A percentile compares a stretch with the other conserved stretches of the same genome.
Conservation (phyloP, 257 asterid species). For the Forsythia suspensa region DNA sequence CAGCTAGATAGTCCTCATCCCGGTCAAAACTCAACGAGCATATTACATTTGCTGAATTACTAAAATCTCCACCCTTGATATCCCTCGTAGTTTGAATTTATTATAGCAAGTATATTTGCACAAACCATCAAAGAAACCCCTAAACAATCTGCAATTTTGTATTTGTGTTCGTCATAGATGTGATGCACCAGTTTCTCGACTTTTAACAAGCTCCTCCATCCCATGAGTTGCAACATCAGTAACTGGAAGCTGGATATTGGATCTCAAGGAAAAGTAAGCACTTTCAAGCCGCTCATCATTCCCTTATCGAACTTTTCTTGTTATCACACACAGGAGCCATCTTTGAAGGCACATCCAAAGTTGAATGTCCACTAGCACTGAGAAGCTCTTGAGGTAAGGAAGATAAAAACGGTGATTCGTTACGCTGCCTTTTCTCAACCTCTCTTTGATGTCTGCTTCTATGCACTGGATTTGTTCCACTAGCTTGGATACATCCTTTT, state of each 20-base stretch:
- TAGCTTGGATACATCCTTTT: slow-evolving; percentile 58
- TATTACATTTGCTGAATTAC: slow-evolving; percentile 75
- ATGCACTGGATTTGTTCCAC: slow-evolving; percentile 59
- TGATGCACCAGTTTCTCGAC: slow-evolving; percentile 41
- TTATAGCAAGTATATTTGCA: slow-evolving; percentile 89
- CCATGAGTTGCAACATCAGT: slow-evolving; percentile 34
- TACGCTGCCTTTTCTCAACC: slow-evolving; percentile 59
- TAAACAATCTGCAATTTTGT: slow-evolving; percentile 46
- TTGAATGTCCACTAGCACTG: slow-evolving; percentile 24
- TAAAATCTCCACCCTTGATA: slow-evolving; percentile 70
- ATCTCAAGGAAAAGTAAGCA: slow-evolving; percentile 83
- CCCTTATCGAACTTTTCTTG: slow-evolving; percentile 47
- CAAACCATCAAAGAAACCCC: slow-evolving; percentile 80
- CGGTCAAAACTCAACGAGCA: slow-evolving; percentile 95
- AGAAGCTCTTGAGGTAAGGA: slow-evolving; percentile 32
- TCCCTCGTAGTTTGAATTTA: slow-evolving; percentile 62
- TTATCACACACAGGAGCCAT: slow-evolving; percentile 35
- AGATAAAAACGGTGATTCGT: slow-evolving; percentile 26
- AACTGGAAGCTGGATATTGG: slow-evolving; percentile 54
- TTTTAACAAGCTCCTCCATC: slow-evolving; percentile 56
- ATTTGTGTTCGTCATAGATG: slow-evolving; percentile 37
- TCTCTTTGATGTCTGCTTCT: slow-evolving; percentile 82
- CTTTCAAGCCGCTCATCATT: slow-evolving; percentile 69
- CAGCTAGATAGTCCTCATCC: slow-evolving; percentile 86
- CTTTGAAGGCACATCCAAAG: slow-evolving; percentile 32